Base-by-base conservation (phyloP, 345 rosid genomes). In the Triadica sebifera region DNA sequence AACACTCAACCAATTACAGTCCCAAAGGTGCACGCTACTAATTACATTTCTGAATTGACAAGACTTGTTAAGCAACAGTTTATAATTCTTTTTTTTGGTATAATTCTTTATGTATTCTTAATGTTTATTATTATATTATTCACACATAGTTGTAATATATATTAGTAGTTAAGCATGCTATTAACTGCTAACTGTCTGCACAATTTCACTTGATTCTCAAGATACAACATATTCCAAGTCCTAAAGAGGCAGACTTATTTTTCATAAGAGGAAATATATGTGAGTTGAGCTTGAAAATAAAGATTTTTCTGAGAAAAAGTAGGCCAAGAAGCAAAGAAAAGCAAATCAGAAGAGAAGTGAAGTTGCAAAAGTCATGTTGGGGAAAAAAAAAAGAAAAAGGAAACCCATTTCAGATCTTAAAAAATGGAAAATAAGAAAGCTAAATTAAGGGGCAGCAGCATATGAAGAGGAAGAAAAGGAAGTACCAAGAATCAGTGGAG, bases 401-500 rank as follows among this genome's bases (percentile, higher is more conserved):
- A n/a, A n/a, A 38, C 68, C 68, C 68, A 64, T 20, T 39, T 67
- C 57, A 47, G 55, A 67, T 67, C 57, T 69, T 52, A 25, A 67
- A 24, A 46, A 20, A 49, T 29, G 3, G 17, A 41, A 57, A 55
- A 52, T 0, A 17, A 11, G 6, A 11, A 39, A 41, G 3, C 2
- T 1, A 41, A 5, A 20, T 10, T 9, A 20, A 24, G 8, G 37
- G 1, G 53, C 1, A 25, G 5, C 16, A 29, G 24, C 16, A 11
- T 4, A 38, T 39, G n/a, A n/a, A n/a, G 10, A 38, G 46, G 8
- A 4, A n/a, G 11, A 63, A 11, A 19, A 20, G 46, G 5, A 19
- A 11, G 57, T 85, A 90, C 94, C 92, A 73, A 46, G 88, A 82
- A 79, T 87, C 90, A 67, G 87, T 82, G 59, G 92, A 85, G 85